These are phyloP conservation scores for Mrakia hoshinonis DNA, from an alignment of 768 basidiomycete genomes.

Conservation along the genomic window DNA sequence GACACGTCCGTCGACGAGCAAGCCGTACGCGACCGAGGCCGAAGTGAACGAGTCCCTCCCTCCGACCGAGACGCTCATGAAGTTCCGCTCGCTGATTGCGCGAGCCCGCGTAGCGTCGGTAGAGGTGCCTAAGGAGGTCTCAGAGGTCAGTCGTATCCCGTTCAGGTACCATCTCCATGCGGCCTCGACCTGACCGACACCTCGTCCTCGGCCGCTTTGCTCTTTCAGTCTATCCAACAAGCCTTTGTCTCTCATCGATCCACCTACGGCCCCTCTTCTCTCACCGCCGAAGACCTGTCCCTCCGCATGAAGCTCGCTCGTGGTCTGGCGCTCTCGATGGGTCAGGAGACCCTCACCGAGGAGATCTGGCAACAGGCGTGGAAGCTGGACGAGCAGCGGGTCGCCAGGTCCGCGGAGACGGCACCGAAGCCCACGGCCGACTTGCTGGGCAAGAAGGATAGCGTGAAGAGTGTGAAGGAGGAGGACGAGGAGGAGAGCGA, in stretches of 20 bases:
- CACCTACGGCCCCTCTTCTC: constrained; percentile 17
- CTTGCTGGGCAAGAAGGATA: background rate
- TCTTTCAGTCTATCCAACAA: constrained; percentile 34
- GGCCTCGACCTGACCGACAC: background rate
- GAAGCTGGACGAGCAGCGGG: constrained; percentile 6
- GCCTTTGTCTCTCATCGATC: constrained; percentile 34
- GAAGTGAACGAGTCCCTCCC: constrained; percentile 6
- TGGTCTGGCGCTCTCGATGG: constrained; percentile 31
- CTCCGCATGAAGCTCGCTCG: constrained; percentile 36
- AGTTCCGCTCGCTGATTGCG: constrained; percentile 32
- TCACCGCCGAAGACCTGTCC: constrained; percentile 33
- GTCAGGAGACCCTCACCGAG: constrained; percentile 25
- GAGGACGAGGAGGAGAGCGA: background rate
- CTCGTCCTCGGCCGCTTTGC: background rate
- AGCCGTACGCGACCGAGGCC: background rate
- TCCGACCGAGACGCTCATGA: constrained; percentile 17
- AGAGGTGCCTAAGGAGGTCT: constrained; percentile 31
- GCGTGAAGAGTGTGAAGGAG: background rate
- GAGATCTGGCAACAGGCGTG: background rate
- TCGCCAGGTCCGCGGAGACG: background rate
- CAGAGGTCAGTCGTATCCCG: constrained; percentile 29
- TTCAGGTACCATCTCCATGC: background rate
- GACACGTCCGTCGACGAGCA: background rate
- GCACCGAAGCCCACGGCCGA: background rate
- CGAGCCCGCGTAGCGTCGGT: constrained; percentile 18